Evolutionary conservation across 257 asterid genomes (phyloP).

Genomic region (Scutellaria galericulata): DNA sequence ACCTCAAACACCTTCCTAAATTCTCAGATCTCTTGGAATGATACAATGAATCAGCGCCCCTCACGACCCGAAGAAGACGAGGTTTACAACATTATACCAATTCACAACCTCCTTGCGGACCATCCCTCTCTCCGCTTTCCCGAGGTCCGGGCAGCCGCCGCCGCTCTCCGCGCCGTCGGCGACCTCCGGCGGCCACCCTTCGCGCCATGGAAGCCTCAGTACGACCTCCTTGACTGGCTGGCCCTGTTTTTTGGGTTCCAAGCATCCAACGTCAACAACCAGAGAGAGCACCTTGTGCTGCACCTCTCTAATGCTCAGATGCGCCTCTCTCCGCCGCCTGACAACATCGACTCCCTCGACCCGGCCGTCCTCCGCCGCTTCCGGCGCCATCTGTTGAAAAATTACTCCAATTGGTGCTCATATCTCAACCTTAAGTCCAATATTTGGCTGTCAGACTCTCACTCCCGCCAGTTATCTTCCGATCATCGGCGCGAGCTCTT

Average conservation of each 20-base stretch:
- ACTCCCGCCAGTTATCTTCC: constrained; percentile 51
- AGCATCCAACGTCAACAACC: constrained; percentile 76
- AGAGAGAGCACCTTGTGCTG: constrained; percentile 87
- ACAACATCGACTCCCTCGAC: constrained; percentile 83
- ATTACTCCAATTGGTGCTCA: constrained; percentile 90
- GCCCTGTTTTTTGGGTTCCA: constrained; percentile 90
- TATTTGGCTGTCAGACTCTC: constrained; percentile 75
- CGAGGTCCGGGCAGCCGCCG: constrained; percentile 91
- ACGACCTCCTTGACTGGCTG: constrained; percentile 92
- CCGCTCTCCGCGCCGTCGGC: constrained; percentile 77
- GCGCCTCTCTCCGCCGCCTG: constrained; percentile 96
- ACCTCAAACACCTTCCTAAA: constrained; percentile 25
- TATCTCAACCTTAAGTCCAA: constrained; percentile 74
- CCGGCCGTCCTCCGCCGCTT: constrained; percentile 83
- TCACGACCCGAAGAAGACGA: constrained; percentile 39
- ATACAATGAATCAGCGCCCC: constrained; percentile 59
- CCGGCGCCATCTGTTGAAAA: constrained; percentile 67
- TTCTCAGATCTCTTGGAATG: constrained; percentile 54
- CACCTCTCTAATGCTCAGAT: constrained; percentile 95
- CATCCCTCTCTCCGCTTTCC: constrained; percentile 95
- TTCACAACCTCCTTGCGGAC: constrained; percentile 89
- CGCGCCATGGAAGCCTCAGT: constrained; percentile 70
- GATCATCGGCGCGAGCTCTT: constrained; percentile 89
- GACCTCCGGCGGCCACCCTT: constrained; percentile 88
- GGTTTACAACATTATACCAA: constrained; percentile 76